Evolutionary conservation across 2,329 filamentous ascomycete genomes (phyloP).

Genomic region (Neocucurbitaria cava): DNA sequence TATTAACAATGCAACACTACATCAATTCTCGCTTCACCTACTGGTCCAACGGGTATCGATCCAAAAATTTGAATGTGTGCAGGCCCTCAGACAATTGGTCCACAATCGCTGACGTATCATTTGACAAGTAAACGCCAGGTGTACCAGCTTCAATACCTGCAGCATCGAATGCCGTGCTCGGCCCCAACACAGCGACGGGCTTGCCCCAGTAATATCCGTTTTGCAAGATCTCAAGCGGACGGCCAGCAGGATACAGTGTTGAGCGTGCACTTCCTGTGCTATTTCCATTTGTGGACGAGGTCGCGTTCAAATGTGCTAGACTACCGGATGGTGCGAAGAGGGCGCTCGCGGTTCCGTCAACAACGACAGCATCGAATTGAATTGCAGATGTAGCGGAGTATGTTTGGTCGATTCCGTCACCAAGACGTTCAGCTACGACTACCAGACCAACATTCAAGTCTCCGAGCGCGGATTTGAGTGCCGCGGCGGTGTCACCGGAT

Average conservation of each 20-base stretch:
- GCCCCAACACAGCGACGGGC: constrained; percentile 68
- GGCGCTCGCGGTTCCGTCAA: constrained; percentile 62
- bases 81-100: constrained; percentile 58
- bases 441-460: constrained; percentile 62
- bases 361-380: constrained; percentile 68
- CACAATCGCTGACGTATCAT: constrained; percentile 24
- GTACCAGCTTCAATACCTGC: constrained; percentile 54
- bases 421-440: constrained; percentile 67
- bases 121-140: constrained; percentile 46
- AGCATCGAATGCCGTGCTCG: constrained; percentile 49
- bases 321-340: constrained; percentile 58
- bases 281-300: constrained; percentile 29
- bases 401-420: constrained; percentile 63
- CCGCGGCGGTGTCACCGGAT: constrained; percentile 54
- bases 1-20: too few species aligned
- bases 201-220: constrained; percentile 74
- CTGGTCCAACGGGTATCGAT: constrained; percentile 66
- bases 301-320: constrained; percentile 35
- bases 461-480: constrained; percentile 61
- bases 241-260: constrained; percentile 67
- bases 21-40: constrained; percentile 2
- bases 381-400: constrained; percentile 71
- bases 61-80: constrained; percentile 69
- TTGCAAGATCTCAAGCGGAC: constrained; percentile 68
- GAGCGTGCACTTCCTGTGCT: constrained; percentile 42